These are phyloP conservation scores for Aspergillus saccharolyticus DNA, from an alignment of 495 filamentous ascomycete species.

Conservation along the genomic window DNA sequence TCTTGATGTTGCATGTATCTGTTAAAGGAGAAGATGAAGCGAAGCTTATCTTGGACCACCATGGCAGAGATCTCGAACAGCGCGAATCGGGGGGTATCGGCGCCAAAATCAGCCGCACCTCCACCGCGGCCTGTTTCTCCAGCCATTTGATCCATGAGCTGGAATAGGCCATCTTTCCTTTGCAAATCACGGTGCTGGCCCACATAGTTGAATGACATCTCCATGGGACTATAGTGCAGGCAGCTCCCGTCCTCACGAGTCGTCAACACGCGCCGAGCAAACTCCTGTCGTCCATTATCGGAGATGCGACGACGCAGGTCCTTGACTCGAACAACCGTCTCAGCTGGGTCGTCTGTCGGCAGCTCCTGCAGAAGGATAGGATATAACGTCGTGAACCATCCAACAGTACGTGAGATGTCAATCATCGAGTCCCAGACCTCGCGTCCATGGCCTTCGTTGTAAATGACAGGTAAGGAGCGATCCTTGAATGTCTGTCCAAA, in stretches of 20 bases:
- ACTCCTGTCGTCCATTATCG: conserved; percentile 48
- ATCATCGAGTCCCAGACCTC: conserved; percentile 47
- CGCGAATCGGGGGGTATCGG: conserved; percentile 55
- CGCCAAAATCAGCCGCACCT: conserved; percentile 52
- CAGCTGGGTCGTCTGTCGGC: conserved; percentile 28
- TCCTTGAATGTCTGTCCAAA: conserved; percentile 49
- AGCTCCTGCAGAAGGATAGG: conserved; percentile 35
- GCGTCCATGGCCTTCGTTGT: conserved; percentile 53
- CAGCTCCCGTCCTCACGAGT: conserved; percentile 35
- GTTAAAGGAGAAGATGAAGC: conserved; percentile 60
- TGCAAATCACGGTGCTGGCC: conserved; percentile 61
- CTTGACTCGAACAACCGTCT: conserved; percentile 42
- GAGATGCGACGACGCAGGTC: conserved; percentile 39
- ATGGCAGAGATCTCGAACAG: conserved; percentile 61
- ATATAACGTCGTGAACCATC: conserved; percentile 58
- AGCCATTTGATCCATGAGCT: conserved; percentile 47
- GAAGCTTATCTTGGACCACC: conserved; percentile 53
- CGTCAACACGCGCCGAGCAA: conserved; percentile 45
- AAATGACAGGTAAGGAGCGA: conserved; percentile 48
- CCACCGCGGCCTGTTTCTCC: conserved; percentile 40
- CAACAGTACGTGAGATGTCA: conserved; percentile 55
- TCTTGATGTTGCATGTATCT: conserved; percentile 53
- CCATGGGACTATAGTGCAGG: conserved; percentile 53
- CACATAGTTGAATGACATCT: conserved; percentile 68
- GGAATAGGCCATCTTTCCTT: conserved; percentile 55